Percentiles rank a stretch among this genome's conserved stretches.
Conservation (phyloP, 1,139 yeast species). For the Hemisphaericaspora subhashii region DNA sequence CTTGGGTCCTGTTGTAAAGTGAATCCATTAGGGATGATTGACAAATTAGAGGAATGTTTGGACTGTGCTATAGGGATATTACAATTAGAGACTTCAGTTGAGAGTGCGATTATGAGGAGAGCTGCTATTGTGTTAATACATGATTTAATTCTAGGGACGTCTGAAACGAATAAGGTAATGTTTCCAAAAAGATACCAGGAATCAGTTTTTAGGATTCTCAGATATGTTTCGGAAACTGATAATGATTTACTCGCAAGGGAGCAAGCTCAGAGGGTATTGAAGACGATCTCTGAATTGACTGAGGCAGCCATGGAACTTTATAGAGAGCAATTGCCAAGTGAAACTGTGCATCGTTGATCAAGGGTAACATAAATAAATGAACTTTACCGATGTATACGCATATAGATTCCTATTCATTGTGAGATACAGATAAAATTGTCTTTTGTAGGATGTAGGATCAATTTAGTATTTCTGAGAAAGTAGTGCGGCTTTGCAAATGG, state of each 20-base stretch:
- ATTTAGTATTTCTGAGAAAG: no score
- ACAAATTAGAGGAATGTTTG: constrained; percentile 52
- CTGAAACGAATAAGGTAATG: constrained; percentile 41
- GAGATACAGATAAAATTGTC: no score
- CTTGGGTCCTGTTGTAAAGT: constrained; percentile 66
- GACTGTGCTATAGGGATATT: constrained; percentile 80
- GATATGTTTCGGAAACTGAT: constrained; percentile 49
- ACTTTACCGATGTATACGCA: no score
- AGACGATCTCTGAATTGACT: constrained; percentile 39
- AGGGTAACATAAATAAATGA: no score
- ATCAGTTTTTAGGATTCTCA: constrained; percentile 41
- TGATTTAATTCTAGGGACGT: constrained; percentile 56
- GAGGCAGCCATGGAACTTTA: constrained; percentile 13
- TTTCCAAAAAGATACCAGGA: constrained; percentile 50
- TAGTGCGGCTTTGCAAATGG: no score
- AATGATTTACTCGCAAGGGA: constrained; percentile 59
- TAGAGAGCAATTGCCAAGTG: no score
- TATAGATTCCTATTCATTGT: no score
- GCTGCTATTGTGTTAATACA: constrained; percentile 70
- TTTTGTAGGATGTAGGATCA: no score
- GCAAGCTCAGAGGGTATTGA: constrained; percentile 50
- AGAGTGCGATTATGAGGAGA: constrained; percentile 62
- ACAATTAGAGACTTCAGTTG: constrained; percentile 49
- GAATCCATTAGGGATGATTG: constrained; percentile 55
- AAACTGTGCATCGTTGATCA: no score